Percentiles rank a stretch among this genome's conserved stretches.
These are phyloP conservation scores for Paecilomyces formosus DNA, from an alignment of 2,329 filamentous ascomycete species.

Conservation along the genomic window DNA sequence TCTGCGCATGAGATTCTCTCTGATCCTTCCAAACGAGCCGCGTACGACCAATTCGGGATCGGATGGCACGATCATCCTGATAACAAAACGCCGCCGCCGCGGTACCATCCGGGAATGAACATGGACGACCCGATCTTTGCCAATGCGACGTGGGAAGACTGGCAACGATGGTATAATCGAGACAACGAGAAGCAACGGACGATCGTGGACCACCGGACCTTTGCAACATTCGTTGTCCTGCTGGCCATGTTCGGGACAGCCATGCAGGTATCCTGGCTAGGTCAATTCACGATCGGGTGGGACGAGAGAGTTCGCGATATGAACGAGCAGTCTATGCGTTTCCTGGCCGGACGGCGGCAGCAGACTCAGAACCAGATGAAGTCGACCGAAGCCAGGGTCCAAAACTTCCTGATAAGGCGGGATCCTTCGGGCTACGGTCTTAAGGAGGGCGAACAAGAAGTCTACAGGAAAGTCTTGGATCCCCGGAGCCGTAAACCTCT, in stretches of 20 bases:
- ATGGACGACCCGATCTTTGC: constrained; percentile 45
- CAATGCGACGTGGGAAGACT: constrained; percentile 98
- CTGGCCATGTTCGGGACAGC: constrained; percentile 64
- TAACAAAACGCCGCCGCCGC: constrained; percentile 14
- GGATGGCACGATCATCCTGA: constrained; percentile 61
- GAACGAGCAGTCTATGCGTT: constrained; percentile 56
- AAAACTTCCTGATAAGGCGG: constrained; percentile 67
- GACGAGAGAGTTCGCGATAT: constrained; percentile 60
- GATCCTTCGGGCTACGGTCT: constrained; percentile 48
- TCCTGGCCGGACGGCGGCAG: constrained; percentile 47
- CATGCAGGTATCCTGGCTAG: constrained; percentile 64
- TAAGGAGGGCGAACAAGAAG: constrained; percentile 35
- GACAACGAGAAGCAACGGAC: constrained; percentile 33
- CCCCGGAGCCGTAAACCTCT: constrained; percentile 4
- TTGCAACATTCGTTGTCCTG: constrained; percentile 63
- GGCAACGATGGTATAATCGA: constrained; percentile 70
- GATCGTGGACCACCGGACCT: constrained; percentile 72
- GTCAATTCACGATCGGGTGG: constrained; percentile 53
- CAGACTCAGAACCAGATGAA: constrained; percentile 42
- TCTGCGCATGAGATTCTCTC: constrained; percentile 83
- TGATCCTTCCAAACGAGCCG: constrained; percentile 66
- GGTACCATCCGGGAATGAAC: constrained; percentile 19
- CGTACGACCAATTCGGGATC: constrained; percentile 73
- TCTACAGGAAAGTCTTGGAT: constrained; percentile 30
- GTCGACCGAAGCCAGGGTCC: constrained; percentile 57